Evolutionary conservation across 176 grass and related monocot genomes (phyloP).

Genomic region (Cymbopogon citratus): DNA sequence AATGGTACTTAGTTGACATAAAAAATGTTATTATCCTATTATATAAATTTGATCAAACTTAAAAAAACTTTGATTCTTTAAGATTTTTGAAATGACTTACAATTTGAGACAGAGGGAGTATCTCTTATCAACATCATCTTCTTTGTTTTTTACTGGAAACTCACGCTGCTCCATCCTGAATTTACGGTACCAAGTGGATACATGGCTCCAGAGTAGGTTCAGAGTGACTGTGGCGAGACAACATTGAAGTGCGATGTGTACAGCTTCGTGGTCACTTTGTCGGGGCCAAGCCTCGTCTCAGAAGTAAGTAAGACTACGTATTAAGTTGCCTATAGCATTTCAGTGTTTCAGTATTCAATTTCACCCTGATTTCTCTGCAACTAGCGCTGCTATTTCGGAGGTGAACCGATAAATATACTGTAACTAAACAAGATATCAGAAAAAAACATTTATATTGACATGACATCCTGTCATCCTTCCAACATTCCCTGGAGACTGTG

Average conservation of each 20-base stretch:
- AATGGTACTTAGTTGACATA: too few relatives aligned
- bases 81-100: too few relatives aligned
- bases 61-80: too few relatives aligned
- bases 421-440: too few relatives aligned
- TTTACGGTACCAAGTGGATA: not conserved
- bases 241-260: not conserved
- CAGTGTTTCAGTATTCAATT: not conserved
- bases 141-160: not conserved
- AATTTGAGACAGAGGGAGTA: too few relatives aligned
- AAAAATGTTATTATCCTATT: too few relatives aligned
- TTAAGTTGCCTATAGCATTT: too few relatives aligned
- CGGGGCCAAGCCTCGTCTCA: not conserved
- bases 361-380: not conserved
- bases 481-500: slow-evolving; percentile 9
- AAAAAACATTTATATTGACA: too few relatives aligned
- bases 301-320: not conserved
- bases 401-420: not conserved
- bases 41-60: too few relatives aligned
- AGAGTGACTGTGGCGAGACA: not conserved
- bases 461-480: not conserved
- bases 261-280: not conserved
- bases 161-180: too few relatives aligned
- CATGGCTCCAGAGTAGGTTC: slow-evolving; percentile 5
- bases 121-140: too few relatives aligned
- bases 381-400: not conserved